Conservation (phyloP, 1,284 basidiomycete genomes). For the Trametes sp. region DNA sequence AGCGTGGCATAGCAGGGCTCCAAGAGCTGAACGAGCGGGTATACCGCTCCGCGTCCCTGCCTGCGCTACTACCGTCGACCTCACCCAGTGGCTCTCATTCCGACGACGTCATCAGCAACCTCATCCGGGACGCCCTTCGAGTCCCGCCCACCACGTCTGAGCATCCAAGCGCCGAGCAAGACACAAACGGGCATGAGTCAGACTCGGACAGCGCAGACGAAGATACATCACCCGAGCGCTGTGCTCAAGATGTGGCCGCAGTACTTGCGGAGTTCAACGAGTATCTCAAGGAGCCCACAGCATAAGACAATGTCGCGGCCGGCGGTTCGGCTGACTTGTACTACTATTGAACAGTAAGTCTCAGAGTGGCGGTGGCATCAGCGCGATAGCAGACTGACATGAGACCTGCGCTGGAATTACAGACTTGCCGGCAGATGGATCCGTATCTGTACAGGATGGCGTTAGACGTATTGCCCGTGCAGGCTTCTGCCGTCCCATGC, state of each 20-base stretch:
- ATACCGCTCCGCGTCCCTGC: no score
- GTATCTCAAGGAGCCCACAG: background rate
- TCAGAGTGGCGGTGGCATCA: background rate
- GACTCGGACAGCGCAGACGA: background rate
- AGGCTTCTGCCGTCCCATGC: background rate
- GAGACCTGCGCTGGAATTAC: no score
- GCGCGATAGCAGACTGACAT: no score
- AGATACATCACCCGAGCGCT: background rate
- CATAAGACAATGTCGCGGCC: background rate
- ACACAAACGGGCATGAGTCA: no score
- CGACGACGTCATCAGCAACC: no score
- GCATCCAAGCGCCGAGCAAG: no score
- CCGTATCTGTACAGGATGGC: background rate
- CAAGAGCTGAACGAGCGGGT: no score
- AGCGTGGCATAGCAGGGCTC: no score
- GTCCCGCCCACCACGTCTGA: no score
- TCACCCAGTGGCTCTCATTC: no score
- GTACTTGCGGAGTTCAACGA: background rate
- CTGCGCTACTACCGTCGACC: no score
- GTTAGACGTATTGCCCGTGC: background rate
- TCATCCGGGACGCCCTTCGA: no score
- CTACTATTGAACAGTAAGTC: background rate
- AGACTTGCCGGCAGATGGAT: background rate
- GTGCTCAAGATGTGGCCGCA: background rate
- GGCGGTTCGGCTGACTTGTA: background rate